phyloP scores from a whole-genome alignment of 768 basidiomycete genomes.

The Mycena kentingensis region DNA sequence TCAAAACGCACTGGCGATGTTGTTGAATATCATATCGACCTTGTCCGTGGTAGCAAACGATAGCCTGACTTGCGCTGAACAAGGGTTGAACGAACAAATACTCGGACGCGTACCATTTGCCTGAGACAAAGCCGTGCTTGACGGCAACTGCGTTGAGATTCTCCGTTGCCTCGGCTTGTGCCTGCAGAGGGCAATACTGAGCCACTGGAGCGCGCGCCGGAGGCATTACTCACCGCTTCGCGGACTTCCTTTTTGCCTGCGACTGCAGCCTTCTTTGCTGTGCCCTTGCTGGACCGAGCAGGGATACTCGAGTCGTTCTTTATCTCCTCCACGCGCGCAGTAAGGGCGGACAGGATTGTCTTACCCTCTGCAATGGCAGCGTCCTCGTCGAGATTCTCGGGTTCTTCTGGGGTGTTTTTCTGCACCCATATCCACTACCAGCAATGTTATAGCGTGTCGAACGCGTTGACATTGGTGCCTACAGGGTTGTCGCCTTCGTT shows the following conservation, averaged over 20 bases:
- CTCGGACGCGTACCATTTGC: slow-evolving; percentile 61
- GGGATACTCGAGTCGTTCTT: slow-evolving; percentile 73
- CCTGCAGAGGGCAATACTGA: too few relatives aligned
- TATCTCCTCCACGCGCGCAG: slow-evolving; percentile 59
- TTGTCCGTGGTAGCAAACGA: slow-evolving; percentile 63
- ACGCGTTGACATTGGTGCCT: too few relatives aligned
- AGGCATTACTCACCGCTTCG: slow-evolving; percentile 61
- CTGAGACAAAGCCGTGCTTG: slow-evolving; percentile 53
- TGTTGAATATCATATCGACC: slow-evolving; percentile 64
- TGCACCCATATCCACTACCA: slow-evolving; percentile 70
- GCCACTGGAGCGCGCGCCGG: too few relatives aligned
- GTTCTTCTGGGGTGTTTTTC: slow-evolving; percentile 26
- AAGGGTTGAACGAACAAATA: neutral
- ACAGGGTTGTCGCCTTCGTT: slow-evolving; percentile 78
- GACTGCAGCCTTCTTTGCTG: slow-evolving; percentile 63
- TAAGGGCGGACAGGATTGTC: slow-evolving; percentile 49
- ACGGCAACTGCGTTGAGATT: slow-evolving; percentile 62
- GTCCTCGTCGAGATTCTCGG: slow-evolving; percentile 22
- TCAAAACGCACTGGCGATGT: slow-evolving; percentile 55
- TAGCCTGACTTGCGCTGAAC: slow-evolving; percentile 47
- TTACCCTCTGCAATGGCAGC: slow-evolving; percentile 51
- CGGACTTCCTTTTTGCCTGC: slow-evolving; percentile 79
- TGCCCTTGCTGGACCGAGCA: slow-evolving; percentile 67
- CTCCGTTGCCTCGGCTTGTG: slow-evolving; percentile 58
- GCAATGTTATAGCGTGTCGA: neutral